These are phyloP conservation scores for Coelastrella sp. DNA, from an alignment of 139 green algal genomes.

Conservation along the genomic window DNA sequence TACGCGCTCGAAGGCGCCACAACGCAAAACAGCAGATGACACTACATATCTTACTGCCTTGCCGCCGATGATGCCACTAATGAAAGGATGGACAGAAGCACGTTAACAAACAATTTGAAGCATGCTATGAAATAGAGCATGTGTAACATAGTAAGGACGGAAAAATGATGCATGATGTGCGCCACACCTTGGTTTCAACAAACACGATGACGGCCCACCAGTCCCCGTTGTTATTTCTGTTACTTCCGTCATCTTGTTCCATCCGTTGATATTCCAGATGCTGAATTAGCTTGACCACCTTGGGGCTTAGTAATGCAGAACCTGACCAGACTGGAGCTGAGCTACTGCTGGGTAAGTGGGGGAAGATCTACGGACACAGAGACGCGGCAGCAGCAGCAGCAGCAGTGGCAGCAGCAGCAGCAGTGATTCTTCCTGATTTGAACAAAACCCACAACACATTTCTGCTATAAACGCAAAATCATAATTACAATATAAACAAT, in stretches of 20 bases:
- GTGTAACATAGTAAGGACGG: neutral
- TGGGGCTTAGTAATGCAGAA: conserved; percentile 5
- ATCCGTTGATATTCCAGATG: neutral
- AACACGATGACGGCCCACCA: conserved; percentile 45
- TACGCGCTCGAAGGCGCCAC: too few species aligned
- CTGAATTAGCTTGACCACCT: conserved; percentile 1
- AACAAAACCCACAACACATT: neutral
- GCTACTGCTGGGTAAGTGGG: neutral
- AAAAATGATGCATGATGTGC: neutral
- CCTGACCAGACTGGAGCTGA: neutral
- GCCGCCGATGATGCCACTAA: too few species aligned
- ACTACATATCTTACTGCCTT: too few species aligned
- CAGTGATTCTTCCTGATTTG: neutral
- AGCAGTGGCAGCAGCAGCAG: neutral
- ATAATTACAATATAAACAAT: neutral
- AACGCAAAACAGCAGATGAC: too few species aligned
- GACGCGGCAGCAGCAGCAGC: neutral
- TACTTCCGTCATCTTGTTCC: neutral
- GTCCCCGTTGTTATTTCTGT: neutral
- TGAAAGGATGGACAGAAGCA: too few species aligned
- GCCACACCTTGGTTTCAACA: conserved; percentile 25
- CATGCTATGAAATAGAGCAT: too few species aligned
- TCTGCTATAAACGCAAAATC: neutral
- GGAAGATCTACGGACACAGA: conserved; percentile 25
- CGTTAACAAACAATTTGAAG: too few species aligned